These are phyloP conservation scores for Elsinoe necatrix DNA, from an alignment of 2,329 filamentous ascomycete genomes.

Conservation along the genomic window DNA sequence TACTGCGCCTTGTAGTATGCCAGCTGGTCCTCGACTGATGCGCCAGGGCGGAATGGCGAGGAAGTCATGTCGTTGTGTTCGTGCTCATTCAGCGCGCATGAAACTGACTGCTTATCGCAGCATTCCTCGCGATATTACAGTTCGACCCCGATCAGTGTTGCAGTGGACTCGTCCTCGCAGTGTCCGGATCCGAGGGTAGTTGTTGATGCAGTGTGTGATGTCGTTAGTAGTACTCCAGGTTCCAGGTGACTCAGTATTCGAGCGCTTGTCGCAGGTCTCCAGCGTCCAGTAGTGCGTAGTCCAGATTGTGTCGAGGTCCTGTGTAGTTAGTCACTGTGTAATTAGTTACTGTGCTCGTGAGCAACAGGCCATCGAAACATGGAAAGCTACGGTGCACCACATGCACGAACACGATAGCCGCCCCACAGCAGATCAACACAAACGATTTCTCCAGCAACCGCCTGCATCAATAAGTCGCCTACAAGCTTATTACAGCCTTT, in stretches of 20 bases:
- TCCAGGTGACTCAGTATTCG: too few relatives aligned
- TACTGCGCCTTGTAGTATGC: conserved; percentile 96
- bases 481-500: too few relatives aligned
- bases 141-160: too few relatives aligned
- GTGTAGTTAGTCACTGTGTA: not conserved
- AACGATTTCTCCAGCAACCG: conserved; percentile 4
- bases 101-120: not conserved
- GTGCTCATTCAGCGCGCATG: not conserved
- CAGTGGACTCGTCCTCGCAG: not conserved
- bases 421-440: conserved; percentile 10
- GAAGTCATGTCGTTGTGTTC: conserved; percentile 26
- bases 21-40: conserved; percentile 60
- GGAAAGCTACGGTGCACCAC: not conserved
- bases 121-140: not conserved
- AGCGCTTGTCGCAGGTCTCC: too few relatives aligned
- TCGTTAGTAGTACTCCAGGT: too few relatives aligned
- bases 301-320: not conserved
- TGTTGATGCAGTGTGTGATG: not conserved
- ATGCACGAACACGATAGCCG: not conserved
- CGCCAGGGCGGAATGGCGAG: conserved; percentile 30
- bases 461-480: too few relatives aligned
- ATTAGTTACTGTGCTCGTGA: not conserved
- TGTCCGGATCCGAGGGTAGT: not conserved
- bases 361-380: not conserved
- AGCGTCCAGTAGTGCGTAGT: too few relatives aligned